phyloP scores from a whole-genome alignment of 768 basidiomycete species.

The Serpula lacrymans region DNA sequence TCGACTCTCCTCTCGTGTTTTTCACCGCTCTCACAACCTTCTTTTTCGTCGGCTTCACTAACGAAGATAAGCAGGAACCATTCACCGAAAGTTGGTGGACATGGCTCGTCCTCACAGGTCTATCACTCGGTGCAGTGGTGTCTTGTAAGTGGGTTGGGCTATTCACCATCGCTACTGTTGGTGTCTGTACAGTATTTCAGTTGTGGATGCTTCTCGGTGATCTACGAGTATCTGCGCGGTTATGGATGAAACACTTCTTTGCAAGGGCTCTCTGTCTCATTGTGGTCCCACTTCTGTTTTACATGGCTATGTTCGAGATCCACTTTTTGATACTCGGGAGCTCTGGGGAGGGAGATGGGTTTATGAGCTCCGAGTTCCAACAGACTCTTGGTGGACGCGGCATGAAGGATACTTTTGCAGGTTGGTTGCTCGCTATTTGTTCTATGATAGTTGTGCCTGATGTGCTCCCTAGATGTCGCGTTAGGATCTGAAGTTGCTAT shows the following conservation, averaged over 20 bases:
- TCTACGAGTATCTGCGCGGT: slow-evolving; percentile 64
- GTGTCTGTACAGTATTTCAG: slow-evolving; percentile 77
- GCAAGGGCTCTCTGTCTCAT: slow-evolving; percentile 92
- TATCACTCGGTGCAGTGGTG: slow-evolving; percentile 87
- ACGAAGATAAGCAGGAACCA: slow-evolving; percentile 81
- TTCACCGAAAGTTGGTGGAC: slow-evolving; percentile 92
- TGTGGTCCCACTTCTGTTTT: slow-evolving; percentile 77
- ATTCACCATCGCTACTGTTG: slow-evolving; percentile 95
- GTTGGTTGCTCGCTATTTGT: slow-evolving; percentile 39
- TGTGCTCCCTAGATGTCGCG: slow-evolving; percentile 59
- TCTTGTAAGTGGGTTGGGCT: slow-evolving; percentile 98
- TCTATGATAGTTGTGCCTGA: not conserved
- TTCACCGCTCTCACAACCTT: slow-evolving; percentile 91
- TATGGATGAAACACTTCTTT: slow-evolving; percentile 81
- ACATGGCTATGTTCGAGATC: slow-evolving; percentile 96
- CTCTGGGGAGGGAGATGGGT: slow-evolving; percentile 96
- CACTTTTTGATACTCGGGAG: slow-evolving; percentile 88
- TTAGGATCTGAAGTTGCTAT: slow-evolving; percentile 80
- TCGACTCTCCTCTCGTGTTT: slow-evolving; percentile 98
- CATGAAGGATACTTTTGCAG: slow-evolving; percentile 92
- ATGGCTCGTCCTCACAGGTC: slow-evolving; percentile 84
- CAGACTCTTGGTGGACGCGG: slow-evolving; percentile 86
- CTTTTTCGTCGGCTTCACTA: slow-evolving; percentile 86
- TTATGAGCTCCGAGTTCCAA: slow-evolving; percentile 99
- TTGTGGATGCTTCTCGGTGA: slow-evolving; percentile 92